phyloP scores from a whole-genome alignment of 495 filamentous ascomycete genomes.

The Aspergillus sparsus region DNA sequence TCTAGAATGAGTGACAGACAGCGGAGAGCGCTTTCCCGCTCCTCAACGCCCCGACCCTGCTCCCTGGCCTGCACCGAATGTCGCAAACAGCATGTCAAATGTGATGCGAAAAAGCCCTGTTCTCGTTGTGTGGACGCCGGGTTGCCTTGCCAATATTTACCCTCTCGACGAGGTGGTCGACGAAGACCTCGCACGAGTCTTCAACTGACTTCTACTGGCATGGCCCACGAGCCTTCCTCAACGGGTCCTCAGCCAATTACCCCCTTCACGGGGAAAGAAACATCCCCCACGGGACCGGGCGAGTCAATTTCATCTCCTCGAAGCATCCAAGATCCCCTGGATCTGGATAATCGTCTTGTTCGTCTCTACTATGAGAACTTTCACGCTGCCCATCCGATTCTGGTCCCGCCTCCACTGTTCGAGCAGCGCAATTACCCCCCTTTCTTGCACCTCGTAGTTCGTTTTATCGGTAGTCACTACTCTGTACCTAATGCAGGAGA shows the following conservation, averaged over 20 bases:
- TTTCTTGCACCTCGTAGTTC: constrained; percentile 39
- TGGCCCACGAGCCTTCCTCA: no score
- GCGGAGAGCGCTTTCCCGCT: no score
- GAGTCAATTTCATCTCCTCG: no score
- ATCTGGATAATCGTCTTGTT: constrained; percentile 34
- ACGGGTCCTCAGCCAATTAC: no score
- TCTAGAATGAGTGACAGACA: no score
- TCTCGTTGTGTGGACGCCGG: constrained; percentile 37
- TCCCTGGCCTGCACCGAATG: constrained; percentile 46
- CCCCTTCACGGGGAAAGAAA: no score
- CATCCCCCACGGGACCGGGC: no score
- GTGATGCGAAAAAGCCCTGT: constrained; percentile 41
- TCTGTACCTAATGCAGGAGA: constrained; percentile 25
- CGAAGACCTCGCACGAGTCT: constrained; percentile 30
- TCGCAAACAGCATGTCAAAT: constrained; percentile 48
- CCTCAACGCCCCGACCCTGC: constrained; percentile 6
- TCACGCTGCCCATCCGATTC: constrained; percentile 42
- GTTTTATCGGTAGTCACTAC: constrained; percentile 44
- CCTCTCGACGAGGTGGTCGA: constrained; percentile 41
- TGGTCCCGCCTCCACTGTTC: constrained; percentile 37
- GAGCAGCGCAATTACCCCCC: constrained; percentile 39
- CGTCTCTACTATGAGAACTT: constrained; percentile 46
- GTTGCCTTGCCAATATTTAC: constrained; percentile 38
- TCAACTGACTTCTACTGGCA: neutral
- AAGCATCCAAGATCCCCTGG: no score